phyloP scores from a whole-genome alignment of 2,329 filamentous ascomycete species.

The Ambrosiella xylebori region DNA sequence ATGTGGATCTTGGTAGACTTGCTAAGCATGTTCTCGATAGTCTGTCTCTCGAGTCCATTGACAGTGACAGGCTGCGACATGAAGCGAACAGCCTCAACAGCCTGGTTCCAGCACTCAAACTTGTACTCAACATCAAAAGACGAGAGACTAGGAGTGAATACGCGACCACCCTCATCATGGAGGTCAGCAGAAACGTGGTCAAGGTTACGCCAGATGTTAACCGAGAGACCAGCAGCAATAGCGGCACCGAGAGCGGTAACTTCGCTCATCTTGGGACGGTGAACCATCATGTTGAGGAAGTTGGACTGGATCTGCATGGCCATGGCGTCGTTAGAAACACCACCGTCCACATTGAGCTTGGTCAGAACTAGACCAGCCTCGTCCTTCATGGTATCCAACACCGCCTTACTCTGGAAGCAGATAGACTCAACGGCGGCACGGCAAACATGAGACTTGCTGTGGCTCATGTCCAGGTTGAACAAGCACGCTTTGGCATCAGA shows the following conservation, averaged over 20 bases:
- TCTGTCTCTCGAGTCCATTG: background rate
- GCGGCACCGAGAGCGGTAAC: conserved; percentile 78
- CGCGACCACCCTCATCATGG: conserved; percentile 29
- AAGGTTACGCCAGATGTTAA: conserved; percentile 59
- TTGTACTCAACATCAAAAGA: conserved; percentile 18
- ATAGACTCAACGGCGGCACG: conserved; percentile 80
- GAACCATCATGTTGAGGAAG: conserved; percentile 64
- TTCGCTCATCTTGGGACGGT: conserved; percentile 76
- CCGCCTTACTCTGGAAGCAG: conserved; percentile 84
- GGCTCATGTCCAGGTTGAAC: conserved; percentile 76
- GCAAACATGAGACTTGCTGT: conserved; percentile 69
- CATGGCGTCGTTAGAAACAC: conserved; percentile 74
- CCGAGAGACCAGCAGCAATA: conserved; percentile 74
- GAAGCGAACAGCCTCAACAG: conserved; percentile 40
- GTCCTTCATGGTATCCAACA: conserved; percentile 78
- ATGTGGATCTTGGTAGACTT: background rate
- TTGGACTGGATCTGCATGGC: conserved; percentile 88
- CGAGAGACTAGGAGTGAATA: conserved; percentile 36
- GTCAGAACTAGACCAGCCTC: conserved; percentile 63
- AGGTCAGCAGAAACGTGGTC: conserved; percentile 54
- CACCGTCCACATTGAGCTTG: conserved; percentile 69
- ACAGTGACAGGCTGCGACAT: conserved; percentile 18
- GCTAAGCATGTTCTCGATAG: background rate
- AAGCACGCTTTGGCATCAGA: conserved; percentile 60
- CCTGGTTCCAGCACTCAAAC: conserved; percentile 33